Evolutionary conservation across 2,329 filamentous ascomycete species (phyloP).

Genomic region (Neofusicoccum umdonicola): DNA sequence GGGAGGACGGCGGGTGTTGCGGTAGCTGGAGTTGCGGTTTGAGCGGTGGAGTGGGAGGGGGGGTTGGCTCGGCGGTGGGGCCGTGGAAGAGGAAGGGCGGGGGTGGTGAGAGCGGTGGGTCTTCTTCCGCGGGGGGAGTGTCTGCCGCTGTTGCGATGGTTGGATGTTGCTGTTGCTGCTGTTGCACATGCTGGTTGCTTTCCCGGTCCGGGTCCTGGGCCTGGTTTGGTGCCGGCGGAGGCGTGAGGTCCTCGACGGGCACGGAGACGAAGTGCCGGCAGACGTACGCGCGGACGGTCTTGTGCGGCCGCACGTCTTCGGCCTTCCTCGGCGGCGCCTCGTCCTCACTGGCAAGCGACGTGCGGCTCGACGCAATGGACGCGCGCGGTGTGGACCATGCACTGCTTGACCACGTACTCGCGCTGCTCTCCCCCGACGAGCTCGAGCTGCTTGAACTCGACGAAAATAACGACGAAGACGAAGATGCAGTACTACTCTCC

Average conservation of each 20-base stretch:
- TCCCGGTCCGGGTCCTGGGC: neutral
- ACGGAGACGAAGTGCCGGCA: neutral
- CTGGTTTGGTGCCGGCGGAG: neutral
- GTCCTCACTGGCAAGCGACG: neutral
- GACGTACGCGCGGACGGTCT: neutral
- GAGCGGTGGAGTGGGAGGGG: neutral
- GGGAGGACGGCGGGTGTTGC: neutral
- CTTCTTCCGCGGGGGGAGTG: neutral
- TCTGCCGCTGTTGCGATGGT: neutral
- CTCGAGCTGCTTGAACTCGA: neutral
- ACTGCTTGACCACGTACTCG: too few relatives aligned
- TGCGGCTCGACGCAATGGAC: neutral
- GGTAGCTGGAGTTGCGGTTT: neutral
- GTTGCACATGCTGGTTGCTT: neutral
- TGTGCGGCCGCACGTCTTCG: neutral
- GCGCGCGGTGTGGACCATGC: neutral
- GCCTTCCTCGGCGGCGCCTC: neutral
- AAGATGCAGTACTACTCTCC: neutral
- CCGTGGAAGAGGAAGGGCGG: neutral
- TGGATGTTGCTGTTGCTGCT: neutral
- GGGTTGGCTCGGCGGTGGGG: neutral
- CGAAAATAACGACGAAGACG: neutral
- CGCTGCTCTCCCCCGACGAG: too few relatives aligned
- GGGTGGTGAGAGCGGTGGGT: neutral
- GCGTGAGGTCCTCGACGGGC: neutral